These are phyloP conservation scores for Aspergillus sojae DNA, from an alignment of 2,329 filamentous ascomycete genomes.

Conservation along the genomic window DNA sequence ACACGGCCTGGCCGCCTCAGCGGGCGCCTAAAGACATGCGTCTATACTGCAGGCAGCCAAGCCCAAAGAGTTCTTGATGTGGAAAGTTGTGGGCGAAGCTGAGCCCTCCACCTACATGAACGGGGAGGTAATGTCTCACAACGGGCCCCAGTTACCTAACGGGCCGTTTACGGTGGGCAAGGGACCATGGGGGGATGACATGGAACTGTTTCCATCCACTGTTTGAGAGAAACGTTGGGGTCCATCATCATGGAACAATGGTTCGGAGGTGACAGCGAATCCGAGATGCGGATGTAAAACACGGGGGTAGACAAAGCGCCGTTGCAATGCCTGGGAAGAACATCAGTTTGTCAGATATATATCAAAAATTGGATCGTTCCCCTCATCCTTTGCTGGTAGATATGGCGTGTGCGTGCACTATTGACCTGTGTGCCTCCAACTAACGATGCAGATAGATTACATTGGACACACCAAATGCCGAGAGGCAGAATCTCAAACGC, in stretches of 20 bases:
- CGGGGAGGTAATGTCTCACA: neutral
- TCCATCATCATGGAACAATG: neutral
- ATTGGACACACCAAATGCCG: neutral
- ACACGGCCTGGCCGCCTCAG: neutral
- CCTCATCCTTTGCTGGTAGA: slow-evolving; percentile 4
- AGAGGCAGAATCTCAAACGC: neutral
- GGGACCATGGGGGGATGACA: neutral
- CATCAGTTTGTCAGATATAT: slow-evolving; percentile 1
- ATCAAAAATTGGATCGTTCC: neutral
- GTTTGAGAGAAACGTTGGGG: neutral
- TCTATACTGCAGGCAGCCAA: neutral
- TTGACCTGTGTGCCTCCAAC: neutral
- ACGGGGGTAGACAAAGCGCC: neutral
- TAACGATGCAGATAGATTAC: slow-evolving; percentile 3
- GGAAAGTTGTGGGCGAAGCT: neutral
- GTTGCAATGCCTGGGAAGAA: neutral
- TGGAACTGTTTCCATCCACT: neutral
- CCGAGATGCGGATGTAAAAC: neutral
- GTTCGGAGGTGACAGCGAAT: neutral
- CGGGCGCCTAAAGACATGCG: neutral
- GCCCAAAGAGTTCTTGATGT: neutral
- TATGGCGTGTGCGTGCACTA: neutral
- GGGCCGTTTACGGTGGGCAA: neutral
- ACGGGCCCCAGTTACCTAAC: neutral
- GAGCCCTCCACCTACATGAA: neutral